These are phyloP conservation scores for Globisporangium apiculatum DNA, from an alignment of 352 stramenopile genomes.

Conservation along the genomic window DNA sequence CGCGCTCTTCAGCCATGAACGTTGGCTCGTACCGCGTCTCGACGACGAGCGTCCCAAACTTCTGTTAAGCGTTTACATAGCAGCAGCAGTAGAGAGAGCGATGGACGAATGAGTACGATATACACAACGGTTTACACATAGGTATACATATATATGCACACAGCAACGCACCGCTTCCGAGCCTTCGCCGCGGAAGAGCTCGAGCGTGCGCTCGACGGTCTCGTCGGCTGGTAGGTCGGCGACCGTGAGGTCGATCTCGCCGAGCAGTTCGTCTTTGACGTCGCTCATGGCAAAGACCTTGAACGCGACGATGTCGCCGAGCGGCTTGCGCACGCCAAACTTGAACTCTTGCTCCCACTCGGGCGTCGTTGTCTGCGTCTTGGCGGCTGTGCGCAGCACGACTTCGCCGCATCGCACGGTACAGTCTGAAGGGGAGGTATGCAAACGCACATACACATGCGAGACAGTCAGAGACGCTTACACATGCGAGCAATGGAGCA, in stretches of 20 bases:
- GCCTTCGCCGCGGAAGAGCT: slow-evolving; percentile 10
- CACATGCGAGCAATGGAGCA: not conserved
- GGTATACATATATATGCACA: not conserved
- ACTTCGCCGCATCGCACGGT: slow-evolving; percentile 46
- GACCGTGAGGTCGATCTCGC: slow-evolving; percentile 28
- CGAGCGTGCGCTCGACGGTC: slow-evolving; percentile 23
- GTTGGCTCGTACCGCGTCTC: slow-evolving; percentile 40
- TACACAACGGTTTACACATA: no score
- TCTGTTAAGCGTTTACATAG: not conserved
- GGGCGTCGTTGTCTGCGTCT: slow-evolving; percentile 35
- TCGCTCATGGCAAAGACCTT: slow-evolving; percentile 45
- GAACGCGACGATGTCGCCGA: slow-evolving; percentile 37
- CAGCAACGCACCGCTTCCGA: slow-evolving; percentile 3
- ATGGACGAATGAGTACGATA: no score
- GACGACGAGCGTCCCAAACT: slow-evolving; percentile 15
- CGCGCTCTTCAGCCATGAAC: slow-evolving; percentile 16
- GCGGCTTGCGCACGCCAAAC: slow-evolving; percentile 44
- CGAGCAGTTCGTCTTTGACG: slow-evolving; percentile 33
- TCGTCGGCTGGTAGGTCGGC: slow-evolving; percentile 26
- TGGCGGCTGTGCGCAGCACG: slow-evolving; percentile 34
- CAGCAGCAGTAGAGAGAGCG: no score
- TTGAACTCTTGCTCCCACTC: slow-evolving; percentile 46
- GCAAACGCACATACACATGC: not conserved
- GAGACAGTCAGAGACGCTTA: not conserved
- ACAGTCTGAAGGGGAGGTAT: slow-evolving; percentile 27